A percentile compares a stretch with the other conserved stretches of the same genome.
Conservation (phyloP, 2,329 filamentous ascomycete species). For the Cladosporium sp. region DNA sequence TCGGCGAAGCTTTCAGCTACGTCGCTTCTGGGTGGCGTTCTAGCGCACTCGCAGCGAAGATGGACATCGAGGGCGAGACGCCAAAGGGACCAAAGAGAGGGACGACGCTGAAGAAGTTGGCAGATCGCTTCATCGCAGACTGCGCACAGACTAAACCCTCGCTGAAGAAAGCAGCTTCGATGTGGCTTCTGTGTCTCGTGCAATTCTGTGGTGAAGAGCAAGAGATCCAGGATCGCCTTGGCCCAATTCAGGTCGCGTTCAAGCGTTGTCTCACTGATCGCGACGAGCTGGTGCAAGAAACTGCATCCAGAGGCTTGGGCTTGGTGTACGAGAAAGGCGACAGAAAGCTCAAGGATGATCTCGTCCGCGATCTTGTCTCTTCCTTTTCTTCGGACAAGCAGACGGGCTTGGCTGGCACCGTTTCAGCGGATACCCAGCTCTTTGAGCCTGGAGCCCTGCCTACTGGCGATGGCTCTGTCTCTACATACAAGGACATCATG, state of each 20-base stretch:
- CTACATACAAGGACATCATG: conserved; percentile 97
- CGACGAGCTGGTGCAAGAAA: conserved; percentile 94
- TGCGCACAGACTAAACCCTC: conserved; percentile 85
- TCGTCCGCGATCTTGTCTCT: conserved; percentile 82
- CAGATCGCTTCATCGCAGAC: conserved; percentile 71
- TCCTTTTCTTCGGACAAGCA: conserved; percentile 75
- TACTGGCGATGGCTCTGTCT: conserved; percentile 85
- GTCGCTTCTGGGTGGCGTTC: conserved; percentile 79
- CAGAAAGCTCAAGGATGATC: conserved; percentile 69
- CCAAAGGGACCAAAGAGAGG: conserved; percentile 37
- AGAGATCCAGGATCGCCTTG: conserved; percentile 68
- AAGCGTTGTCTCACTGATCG: conserved; percentile 81
- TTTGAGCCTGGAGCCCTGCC: conserved; percentile 89
- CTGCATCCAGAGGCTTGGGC: conserved; percentile 84
- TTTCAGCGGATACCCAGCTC: conserved; percentile 85
- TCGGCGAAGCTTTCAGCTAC: conserved; percentile 82
- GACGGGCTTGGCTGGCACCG: conserved; percentile 66
- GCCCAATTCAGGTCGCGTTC: conserved; percentile 81
- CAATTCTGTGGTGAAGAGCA: conserved; percentile 81
- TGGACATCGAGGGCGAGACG: conserved; percentile 64
- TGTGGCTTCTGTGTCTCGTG: conserved; percentile 89
- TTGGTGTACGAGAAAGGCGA: conserved; percentile 93
- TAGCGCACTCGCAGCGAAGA: conserved; percentile 66
- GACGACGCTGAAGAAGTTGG: conserved; percentile 48
- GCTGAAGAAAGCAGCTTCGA: conserved; percentile 84